Evolutionary conservation across 2,329 filamentous ascomycete species (phyloP).

Genomic region (Fusarium sublunatum): DNA sequence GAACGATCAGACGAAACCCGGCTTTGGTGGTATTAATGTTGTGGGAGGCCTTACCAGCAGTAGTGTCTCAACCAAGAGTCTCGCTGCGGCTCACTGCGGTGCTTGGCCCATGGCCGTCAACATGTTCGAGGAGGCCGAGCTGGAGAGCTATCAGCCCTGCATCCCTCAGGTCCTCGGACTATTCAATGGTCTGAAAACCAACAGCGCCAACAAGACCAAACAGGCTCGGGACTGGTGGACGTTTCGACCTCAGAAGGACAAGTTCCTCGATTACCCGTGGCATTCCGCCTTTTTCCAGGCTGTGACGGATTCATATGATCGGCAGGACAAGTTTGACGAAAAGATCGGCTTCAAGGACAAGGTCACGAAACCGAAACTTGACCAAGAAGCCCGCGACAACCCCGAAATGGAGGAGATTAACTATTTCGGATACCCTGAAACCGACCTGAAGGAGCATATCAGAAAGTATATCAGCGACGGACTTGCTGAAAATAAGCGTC

Average conservation of each 20-base stretch:
- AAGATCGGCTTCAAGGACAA: slow-evolving; percentile 49
- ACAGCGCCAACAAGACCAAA: slow-evolving; percentile 32
- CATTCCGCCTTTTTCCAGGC: slow-evolving; percentile 50
- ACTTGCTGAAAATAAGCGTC: slow-evolving; percentile 47
- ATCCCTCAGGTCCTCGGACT: slow-evolving; percentile 54
- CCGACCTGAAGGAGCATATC: slow-evolving; percentile 47
- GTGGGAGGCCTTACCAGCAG: slow-evolving; percentile 55
- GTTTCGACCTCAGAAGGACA: slow-evolving; percentile 11
- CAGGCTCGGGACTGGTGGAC: slow-evolving; percentile 18
- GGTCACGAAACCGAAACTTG: slow-evolving; percentile 46
- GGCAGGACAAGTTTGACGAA: slow-evolving; percentile 48
- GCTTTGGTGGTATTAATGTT: slow-evolving; percentile 54
- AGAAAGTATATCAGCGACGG: slow-evolving; percentile 47
- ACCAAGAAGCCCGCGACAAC: slow-evolving; percentile 36
- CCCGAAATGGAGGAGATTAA: slow-evolving; percentile 41
- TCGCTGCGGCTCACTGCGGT: slow-evolving; percentile 56
- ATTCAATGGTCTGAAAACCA: slow-evolving; percentile 43
- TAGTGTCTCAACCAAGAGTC: slow-evolving; percentile 58
- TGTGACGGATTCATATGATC: slow-evolving; percentile 50
- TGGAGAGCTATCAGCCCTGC: slow-evolving; percentile 59
- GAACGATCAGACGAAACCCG: slow-evolving; percentile 31
- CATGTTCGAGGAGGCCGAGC: slow-evolving; percentile 55
- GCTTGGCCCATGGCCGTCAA: slow-evolving; percentile 55
- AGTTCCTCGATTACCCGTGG: slow-evolving; percentile 47
- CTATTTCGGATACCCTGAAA: slow-evolving; percentile 52